Base-by-base conservation (phyloP, 306 rosid species). In the Pyrus betulifolia region DNA sequence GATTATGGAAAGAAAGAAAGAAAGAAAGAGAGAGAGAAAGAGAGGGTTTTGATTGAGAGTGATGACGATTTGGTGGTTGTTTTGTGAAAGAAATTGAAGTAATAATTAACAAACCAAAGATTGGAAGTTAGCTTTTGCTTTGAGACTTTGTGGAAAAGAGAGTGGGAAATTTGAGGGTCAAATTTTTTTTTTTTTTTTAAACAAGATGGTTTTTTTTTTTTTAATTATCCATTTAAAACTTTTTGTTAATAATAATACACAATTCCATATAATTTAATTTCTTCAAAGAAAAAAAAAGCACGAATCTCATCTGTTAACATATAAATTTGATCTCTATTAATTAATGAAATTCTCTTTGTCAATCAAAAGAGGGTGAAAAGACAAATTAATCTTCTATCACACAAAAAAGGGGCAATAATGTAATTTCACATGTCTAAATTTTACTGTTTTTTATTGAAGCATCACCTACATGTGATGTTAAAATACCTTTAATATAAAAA, bases 61-160 rank as follows among this genome's bases (percentile, higher is more conserved):
- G 87, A 76, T 79, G 89, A 82, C 84, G 74, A 77, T 80, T 82
- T 76, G 87, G 91, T 81, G 83, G 80, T 67, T 79, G 89, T 45
- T 72, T 57, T 84, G 67, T 44, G 85, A 73, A 78, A 81, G 75
- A 82, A 75, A 75, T 42, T 74, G 69, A 79, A 73, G 71, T 74
- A 75, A 78, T 78, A 84, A 78, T 84, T 82, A 85, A 79, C 84
- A 82, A 83, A 83, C 14, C 78, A 25, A 52, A 69, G 78, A 81
- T 91, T 87, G 96, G 89, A 86, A 76, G 91, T 73, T 89, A 77
- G 91, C 89, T 51, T 28, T 82, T 86, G 86, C 84, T 44, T 45
- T 15, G 71, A 78, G 77, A 77, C 79, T 66, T 9, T 13, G 25
- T 14, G 23, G 52, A 33, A 64, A 15, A 40, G 60, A 45, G 59